Conservation (phyloP, 2,329 filamentous ascomycete species). For the Pyrenophora tritici-repentis region DNA sequence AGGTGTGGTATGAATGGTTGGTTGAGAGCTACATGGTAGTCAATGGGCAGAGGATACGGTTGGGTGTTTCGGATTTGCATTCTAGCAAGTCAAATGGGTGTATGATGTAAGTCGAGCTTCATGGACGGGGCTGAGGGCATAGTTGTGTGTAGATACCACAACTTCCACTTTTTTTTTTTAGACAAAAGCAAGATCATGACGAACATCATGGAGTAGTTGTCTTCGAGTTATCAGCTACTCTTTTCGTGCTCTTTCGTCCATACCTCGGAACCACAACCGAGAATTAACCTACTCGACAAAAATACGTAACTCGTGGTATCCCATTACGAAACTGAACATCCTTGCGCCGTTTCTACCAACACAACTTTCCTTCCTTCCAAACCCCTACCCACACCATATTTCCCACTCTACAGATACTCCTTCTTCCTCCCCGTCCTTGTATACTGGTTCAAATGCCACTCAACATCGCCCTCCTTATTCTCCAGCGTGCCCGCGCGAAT, state of each 20-base stretch:
- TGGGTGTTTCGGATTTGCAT: slow-evolving; percentile 56
- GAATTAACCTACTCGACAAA: too few relatives aligned
- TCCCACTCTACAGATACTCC: slow-evolving; percentile 89
- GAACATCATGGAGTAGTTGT: too few relatives aligned
- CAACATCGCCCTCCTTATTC: slow-evolving; percentile 91
- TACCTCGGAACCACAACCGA: too few relatives aligned
- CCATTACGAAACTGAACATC: too few relatives aligned
- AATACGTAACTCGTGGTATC: too few relatives aligned
- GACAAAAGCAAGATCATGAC: too few relatives aligned
- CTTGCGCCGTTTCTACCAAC: too few relatives aligned
- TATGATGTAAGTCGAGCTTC: slow-evolving; percentile 38
- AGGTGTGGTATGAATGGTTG: slow-evolving; percentile 99
- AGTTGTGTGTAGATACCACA: not conserved
- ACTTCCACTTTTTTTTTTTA: too few relatives aligned
- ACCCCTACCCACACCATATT: not conserved
- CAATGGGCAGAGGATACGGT: slow-evolving; percentile 66
- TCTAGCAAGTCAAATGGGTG: slow-evolving; percentile 48
- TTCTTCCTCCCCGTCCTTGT: slow-evolving; percentile 94
- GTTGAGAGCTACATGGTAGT: slow-evolving; percentile 79
- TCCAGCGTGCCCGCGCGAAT: slow-evolving; percentile 90
- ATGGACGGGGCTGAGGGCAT: not conserved
- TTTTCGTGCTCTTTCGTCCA: too few relatives aligned
- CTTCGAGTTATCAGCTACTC: too few relatives aligned
- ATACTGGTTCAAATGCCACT: slow-evolving; percentile 96
- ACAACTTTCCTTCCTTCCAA: too few relatives aligned